phyloP scores from a whole-genome alignment of 176 grass and related monocot genomes.

The Sorghum bicolor region DNA sequence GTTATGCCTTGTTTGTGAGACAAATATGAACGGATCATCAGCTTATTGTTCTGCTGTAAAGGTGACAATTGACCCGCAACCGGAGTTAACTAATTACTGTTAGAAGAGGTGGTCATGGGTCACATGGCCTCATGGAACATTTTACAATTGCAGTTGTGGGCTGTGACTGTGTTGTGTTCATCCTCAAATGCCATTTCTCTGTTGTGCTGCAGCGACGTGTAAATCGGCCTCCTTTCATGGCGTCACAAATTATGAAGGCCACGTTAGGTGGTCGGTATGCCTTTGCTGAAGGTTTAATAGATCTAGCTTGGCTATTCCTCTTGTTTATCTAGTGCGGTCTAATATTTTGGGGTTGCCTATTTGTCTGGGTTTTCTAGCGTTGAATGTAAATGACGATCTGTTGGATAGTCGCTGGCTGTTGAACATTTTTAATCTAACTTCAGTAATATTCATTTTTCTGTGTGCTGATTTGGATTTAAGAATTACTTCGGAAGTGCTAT shows the following conservation, averaged over 20 bases:
- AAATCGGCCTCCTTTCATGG: background rate
- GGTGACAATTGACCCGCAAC: background rate
- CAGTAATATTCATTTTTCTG: background rate
- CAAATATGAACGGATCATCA: background rate
- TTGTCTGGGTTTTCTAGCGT: background rate
- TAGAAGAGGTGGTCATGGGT: background rate
- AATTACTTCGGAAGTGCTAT: background rate
- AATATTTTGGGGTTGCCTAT: background rate
- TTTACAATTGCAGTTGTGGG: constrained; percentile 8
- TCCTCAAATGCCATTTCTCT: background rate
- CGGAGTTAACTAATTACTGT: background rate
- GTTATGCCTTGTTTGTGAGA: background rate
- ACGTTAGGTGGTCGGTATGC: constrained; percentile 11
- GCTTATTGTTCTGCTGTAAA: background rate
- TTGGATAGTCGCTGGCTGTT: background rate
- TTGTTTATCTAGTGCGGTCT: background rate
- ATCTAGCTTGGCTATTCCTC: background rate
- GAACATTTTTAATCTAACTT: background rate
- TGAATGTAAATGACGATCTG: background rate
- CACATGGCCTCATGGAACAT: background rate
- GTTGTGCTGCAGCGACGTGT: background rate
- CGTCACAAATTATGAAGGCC: background rate
- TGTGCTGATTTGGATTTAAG: background rate
- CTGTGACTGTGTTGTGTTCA: constrained; percentile 28
- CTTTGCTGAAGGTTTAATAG: background rate